Conservation (phyloP, 1,284 basidiomycete genomes). For the Naganishia sp. region DNA sequence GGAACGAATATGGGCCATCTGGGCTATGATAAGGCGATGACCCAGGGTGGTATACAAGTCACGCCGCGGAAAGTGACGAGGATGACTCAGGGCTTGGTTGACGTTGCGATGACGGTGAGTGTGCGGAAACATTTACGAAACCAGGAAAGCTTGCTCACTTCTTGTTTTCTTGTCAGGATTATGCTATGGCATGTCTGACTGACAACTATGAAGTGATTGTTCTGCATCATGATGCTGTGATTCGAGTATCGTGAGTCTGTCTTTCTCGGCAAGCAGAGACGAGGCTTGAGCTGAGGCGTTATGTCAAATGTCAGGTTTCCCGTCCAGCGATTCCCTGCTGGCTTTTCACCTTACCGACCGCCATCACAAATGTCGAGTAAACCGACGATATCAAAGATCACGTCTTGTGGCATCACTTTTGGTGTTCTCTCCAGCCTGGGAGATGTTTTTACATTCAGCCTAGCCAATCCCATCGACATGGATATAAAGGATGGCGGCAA, state of each 20-base stretch:
- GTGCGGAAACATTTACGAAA: background rate
- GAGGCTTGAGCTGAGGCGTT: constrained; percentile 14
- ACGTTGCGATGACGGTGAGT: constrained; percentile 70
- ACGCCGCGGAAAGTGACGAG: constrained; percentile 80
- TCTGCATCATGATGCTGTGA: constrained; percentile 73
- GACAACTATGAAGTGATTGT: constrained; percentile 76
- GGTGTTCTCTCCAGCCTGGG: constrained; percentile 84
- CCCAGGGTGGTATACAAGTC: constrained; percentile 67
- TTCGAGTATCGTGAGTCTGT: constrained; percentile 68
- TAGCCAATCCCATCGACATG: constrained; percentile 56
- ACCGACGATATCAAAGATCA: constrained; percentile 76
- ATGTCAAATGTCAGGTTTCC: constrained; percentile 61
- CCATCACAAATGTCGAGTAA: constrained; percentile 68
- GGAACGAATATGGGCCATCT: constrained; percentile 93
- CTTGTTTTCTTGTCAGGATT: constrained; percentile 59
- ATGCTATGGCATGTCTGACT: constrained; percentile 76
- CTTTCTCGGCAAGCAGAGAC: background rate
- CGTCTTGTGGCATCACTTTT: constrained; percentile 76
- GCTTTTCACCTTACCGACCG: constrained; percentile 74
- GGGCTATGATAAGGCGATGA: constrained; percentile 75
- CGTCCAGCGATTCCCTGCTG: constrained; percentile 67
- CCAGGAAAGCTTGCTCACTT: background rate
- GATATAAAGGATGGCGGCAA: constrained; percentile 46
- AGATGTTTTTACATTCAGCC: constrained; percentile 84
- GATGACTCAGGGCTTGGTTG: constrained; percentile 67